These are phyloP conservation scores for Quercus lobata DNA, from an alignment of 331 rosid genomes.

Conservation along the genomic window DNA sequence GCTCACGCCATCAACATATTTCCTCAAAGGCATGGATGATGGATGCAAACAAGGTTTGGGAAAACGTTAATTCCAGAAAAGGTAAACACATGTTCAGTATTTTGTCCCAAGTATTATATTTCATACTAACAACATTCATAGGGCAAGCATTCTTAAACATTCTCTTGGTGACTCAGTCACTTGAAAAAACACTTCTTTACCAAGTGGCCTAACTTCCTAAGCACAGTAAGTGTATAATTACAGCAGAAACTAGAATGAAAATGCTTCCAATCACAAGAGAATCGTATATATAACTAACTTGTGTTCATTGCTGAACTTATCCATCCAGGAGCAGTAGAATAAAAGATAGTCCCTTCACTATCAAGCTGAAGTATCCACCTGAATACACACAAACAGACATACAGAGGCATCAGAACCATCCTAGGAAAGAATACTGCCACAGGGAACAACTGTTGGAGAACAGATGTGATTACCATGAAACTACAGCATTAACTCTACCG, in stretches of 20 bases:
- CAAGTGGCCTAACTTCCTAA: background rate
- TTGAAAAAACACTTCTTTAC: background rate
- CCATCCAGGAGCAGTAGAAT: constrained; percentile 93
- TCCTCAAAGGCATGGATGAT: background rate
- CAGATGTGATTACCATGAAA: constrained; percentile 67
- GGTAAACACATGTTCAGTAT: background rate
- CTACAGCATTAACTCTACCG: constrained; percentile 75
- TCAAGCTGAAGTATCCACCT: constrained; percentile 98
- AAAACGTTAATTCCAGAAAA: background rate
- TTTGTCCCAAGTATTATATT: background rate
- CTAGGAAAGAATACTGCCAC: background rate
- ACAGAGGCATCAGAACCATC: constrained; percentile 4
- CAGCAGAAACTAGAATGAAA: background rate
- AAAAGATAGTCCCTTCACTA: constrained; percentile 71
- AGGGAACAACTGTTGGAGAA: constrained; percentile 3
- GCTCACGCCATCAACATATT: background rate
- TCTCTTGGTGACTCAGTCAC: background rate
- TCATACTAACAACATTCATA: background rate
- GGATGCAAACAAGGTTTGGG: background rate
- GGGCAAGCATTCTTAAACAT: background rate
- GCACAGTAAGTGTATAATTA: background rate
- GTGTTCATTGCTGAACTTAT: constrained; percentile 34
- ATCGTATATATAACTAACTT: constrained; percentile 35
- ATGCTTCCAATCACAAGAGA: background rate
- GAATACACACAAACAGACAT: background rate